Conservation (phyloP, 768 basidiomycete species). For the Tylopilus rubrobrunneus region DNA sequence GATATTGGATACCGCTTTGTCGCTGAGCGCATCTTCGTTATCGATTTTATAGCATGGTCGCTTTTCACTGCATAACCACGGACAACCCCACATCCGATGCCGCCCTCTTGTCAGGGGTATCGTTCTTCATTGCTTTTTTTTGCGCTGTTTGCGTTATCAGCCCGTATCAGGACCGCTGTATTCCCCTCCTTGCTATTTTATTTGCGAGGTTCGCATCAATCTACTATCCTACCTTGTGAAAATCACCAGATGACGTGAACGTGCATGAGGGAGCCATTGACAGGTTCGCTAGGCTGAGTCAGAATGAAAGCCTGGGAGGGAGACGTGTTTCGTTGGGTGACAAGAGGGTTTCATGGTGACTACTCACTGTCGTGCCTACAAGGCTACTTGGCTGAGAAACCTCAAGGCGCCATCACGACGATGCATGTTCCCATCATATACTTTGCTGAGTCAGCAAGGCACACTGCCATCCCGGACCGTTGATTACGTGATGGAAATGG, state of each 20-base stretch:
- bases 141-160: conserved; percentile 18
- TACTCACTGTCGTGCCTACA: neutral
- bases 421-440: neutral
- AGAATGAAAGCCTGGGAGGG: conserved; percentile 11
- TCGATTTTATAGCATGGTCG: conserved; percentile 12
- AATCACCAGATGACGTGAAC: conserved; percentile 17
- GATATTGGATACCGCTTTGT: conserved; percentile 11
- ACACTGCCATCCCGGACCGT: neutral
- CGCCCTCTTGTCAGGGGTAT: conserved; percentile 1
- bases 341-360: neutral
- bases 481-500: conserved; percentile 13
- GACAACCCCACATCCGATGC: conserved; percentile 9
- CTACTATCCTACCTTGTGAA: conserved; percentile 19
- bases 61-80: conserved; percentile 10
- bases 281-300: conserved; percentile 4
- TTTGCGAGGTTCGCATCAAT: conserved; percentile 14
- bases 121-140: conserved; percentile 9
- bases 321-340: neutral
- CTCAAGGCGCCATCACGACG: neutral
- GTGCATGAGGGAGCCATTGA: neutral
- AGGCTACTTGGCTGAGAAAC: too few species aligned
- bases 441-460: neutral
- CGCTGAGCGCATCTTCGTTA: conserved; percentile 9
- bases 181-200: conserved; percentile 15
- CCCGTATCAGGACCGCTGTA: conserved; percentile 25